Conservation (phyloP, 2,329 filamentous ascomycete species). For the Fonsecaea pugnacius region DNA sequence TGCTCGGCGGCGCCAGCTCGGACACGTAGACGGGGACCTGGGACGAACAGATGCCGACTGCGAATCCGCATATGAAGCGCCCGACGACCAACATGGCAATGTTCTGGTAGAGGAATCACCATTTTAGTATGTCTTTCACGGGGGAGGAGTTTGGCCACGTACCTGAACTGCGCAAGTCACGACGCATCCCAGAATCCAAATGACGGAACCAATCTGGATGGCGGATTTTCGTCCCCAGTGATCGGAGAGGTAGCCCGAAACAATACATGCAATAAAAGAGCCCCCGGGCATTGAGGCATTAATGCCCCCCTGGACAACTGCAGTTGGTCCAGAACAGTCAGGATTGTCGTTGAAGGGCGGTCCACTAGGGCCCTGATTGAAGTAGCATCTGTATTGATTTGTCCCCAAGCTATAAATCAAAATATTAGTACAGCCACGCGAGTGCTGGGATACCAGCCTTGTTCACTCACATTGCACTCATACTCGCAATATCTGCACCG, state of each 20-base stretch:
- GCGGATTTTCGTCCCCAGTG: slow-evolving; percentile 61
- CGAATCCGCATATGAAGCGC: slow-evolving; percentile 65
- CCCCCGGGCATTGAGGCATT: slow-evolving; percentile 46
- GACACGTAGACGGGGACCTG: slow-evolving; percentile 71
- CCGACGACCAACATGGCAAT: slow-evolving; percentile 30
- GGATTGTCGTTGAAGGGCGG: slow-evolving; percentile 15
- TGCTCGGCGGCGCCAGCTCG: slow-evolving; percentile 52
- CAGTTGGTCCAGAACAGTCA: slow-evolving; percentile 41
- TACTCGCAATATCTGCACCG: slow-evolving; percentile 63
- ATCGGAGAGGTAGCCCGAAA: slow-evolving; percentile 58
- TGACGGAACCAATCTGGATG: slow-evolving; percentile 54
- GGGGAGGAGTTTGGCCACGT: too few relatives aligned
- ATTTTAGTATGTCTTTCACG: too few relatives aligned
- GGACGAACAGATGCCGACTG: slow-evolving; percentile 73
- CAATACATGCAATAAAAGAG: slow-evolving; percentile 50
- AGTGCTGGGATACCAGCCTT: too few relatives aligned
- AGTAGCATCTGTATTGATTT: slow-evolving; percentile 59
- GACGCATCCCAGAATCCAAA: slow-evolving; percentile 58
- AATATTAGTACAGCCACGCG: too few relatives aligned
- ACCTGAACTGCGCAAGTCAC: slow-evolving; percentile 35
- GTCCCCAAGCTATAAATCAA: slow-evolving; percentile 47
- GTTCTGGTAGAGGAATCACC: slow-evolving; percentile 43
- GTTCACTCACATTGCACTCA: slow-evolving; percentile 44
- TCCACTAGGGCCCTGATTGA: slow-evolving; percentile 40
- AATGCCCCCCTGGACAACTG: slow-evolving; percentile 42